phyloP scores from a whole-genome alignment of 305 asterid genomes.

The Fraxinus angustifolia region DNA sequence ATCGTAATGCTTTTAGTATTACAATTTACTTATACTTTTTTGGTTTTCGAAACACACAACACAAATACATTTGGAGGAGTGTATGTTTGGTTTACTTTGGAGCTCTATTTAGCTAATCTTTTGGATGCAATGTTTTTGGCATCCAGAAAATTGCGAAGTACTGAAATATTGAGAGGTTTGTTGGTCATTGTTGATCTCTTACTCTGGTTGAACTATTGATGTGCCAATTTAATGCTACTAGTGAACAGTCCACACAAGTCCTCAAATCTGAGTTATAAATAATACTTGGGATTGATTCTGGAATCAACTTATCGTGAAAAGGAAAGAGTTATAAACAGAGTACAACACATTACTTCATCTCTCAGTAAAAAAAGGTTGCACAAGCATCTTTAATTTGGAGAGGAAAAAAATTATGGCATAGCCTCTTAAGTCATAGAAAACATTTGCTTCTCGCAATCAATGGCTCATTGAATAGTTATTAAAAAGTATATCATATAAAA shows the following conservation, averaged over 20 bases:
- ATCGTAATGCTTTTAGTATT: not conserved
- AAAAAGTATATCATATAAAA: not conserved
- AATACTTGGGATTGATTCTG: not conserved
- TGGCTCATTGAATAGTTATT: not conserved
- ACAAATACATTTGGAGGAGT: not conserved
- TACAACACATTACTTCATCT: not conserved
- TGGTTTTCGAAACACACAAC: not conserved
- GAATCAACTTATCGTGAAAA: not conserved
- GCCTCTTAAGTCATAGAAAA: not conserved
- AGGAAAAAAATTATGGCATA: not conserved
- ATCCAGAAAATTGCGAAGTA: not conserved
- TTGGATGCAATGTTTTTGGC: not conserved
- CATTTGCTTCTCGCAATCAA: not conserved
- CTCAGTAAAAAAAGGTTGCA: not conserved
- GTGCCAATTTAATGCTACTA: not conserved
- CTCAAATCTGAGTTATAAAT: not conserved
- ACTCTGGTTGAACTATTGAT: not conserved
- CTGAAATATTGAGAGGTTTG: not conserved
- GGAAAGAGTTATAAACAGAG: not conserved
- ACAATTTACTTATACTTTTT: not conserved
- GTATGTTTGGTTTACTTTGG: not conserved
- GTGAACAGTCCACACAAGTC: not conserved
- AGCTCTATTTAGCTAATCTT: not conserved
- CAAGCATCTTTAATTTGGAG: not conserved
- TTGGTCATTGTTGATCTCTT: not conserved